Conservation (phyloP, 768 basidiomycete genomes). For the Boletus tylopilopsis region DNA sequence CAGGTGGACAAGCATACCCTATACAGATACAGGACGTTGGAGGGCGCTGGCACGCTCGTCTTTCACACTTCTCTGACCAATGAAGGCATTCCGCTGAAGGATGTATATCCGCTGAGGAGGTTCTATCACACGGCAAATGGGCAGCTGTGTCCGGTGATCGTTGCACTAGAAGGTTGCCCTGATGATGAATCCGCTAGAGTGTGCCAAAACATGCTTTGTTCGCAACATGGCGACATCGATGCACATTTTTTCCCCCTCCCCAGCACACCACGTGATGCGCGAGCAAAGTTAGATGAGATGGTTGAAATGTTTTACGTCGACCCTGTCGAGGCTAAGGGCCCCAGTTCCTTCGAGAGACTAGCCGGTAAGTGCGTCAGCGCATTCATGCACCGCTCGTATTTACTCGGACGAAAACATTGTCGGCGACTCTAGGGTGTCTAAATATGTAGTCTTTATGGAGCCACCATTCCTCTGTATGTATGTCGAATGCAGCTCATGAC, state of each 20-base stretch:
- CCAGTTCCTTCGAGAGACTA: background rate
- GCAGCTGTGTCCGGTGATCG: background rate
- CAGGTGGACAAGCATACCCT: background rate
- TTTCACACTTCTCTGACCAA: background rate
- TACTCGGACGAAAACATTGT: too few species aligned
- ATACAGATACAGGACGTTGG: too few species aligned
- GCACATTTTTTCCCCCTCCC: background rate
- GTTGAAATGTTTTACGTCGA: background rate
- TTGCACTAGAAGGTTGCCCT: background rate
- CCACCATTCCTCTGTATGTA: too few species aligned
- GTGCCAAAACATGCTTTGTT: background rate
- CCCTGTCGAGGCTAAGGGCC: background rate
- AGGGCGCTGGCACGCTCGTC: background rate
- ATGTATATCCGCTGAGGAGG: background rate
- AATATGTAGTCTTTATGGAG: too few species aligned
- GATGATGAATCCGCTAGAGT: background rate
- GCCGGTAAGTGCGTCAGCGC: too few species aligned
- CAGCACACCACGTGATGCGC: background rate
- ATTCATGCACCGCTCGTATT: too few species aligned
- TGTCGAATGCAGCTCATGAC: too few species aligned
- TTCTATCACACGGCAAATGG: background rate
- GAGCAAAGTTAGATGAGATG: background rate
- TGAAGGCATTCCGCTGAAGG: background rate
- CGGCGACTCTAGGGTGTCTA: too few species aligned
- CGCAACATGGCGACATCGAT: background rate